These are phyloP conservation scores for Xylariaceae sp. DNA, from an alignment of 2,329 filamentous ascomycete species.

Conservation along the genomic window DNA sequence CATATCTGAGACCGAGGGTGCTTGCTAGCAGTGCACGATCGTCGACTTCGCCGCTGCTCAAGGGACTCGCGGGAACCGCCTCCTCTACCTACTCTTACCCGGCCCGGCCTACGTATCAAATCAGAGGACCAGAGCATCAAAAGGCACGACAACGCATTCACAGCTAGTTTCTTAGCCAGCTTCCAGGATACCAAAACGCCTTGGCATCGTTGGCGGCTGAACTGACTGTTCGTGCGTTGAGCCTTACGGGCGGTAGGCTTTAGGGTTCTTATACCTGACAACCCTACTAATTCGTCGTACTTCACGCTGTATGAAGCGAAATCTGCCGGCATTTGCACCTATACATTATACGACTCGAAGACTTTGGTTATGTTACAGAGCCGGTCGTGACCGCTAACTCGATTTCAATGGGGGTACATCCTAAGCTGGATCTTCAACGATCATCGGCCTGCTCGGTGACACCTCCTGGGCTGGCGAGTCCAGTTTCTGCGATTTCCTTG, in stretches of 20 bases:
- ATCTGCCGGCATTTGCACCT: slow-evolving; percentile 11
- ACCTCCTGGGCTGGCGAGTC: slow-evolving; percentile 50
- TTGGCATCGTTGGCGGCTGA: slow-evolving; percentile 22
- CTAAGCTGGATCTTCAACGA: slow-evolving; percentile 47
- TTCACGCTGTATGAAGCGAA: slow-evolving; percentile 8
- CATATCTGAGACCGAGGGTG: neutral
- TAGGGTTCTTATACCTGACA: slow-evolving; percentile 24
- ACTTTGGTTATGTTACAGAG: slow-evolving; percentile 24
- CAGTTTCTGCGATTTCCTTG: slow-evolving; percentile 46
- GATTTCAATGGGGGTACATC: slow-evolving; percentile 53
- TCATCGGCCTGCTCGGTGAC: slow-evolving; percentile 50
- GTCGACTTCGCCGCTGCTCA: slow-evolving; percentile 6
- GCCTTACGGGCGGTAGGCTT: slow-evolving; percentile 26
- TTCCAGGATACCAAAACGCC: slow-evolving; percentile 23
- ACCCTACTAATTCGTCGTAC: slow-evolving; percentile 2
- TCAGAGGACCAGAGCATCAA: slow-evolving; percentile 6
- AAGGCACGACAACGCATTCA: slow-evolving; percentile 5
- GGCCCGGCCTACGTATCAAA: neutral
- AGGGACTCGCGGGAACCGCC: neutral
- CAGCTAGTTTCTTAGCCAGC: slow-evolving; percentile 19
- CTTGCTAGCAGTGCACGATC: neutral
- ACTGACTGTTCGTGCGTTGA: slow-evolving; percentile 25
- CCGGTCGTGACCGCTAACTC: slow-evolving; percentile 18
- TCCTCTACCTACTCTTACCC: neutral
- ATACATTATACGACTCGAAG: slow-evolving; percentile 1